phyloP scores from a whole-genome alignment of 192 early-diverging fungal species.

The Cetraspora pellucida region DNA sequence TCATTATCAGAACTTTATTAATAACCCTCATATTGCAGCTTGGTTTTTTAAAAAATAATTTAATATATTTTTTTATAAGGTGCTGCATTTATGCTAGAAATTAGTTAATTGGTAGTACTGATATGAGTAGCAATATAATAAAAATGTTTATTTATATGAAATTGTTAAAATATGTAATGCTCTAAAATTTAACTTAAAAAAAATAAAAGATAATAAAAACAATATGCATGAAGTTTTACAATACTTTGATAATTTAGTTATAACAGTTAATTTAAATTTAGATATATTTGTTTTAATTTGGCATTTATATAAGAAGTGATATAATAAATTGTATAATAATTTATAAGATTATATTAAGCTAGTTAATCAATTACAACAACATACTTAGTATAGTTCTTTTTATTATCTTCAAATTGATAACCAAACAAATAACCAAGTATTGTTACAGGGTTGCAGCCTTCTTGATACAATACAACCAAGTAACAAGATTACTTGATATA shows the following conservation, averaged over 20 bases:
- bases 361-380: no score
- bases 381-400: no score
- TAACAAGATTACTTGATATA: no score
- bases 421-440: no score
- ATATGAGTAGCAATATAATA: not conserved
- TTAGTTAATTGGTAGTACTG: conserved; percentile 3
- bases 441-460: no score
- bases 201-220: conserved; percentile 1
- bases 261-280: not conserved
- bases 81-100: not conserved
- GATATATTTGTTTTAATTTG: not conserved
- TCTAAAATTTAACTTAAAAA: not conserved
- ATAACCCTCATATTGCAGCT: conserved; percentile 15
- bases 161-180: not conserved
- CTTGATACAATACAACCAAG: no score
- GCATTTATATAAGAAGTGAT: not conserved
- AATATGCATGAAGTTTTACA: not conserved
- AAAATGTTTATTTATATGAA: not conserved
- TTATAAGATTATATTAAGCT: no score
- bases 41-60: conserved; percentile 9
- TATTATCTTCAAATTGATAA: no score
- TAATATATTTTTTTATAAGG: conserved; percentile 10
- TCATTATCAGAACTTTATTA: not conserved
- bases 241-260: not conserved
- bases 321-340: no score